A percentile compares a stretch with the other conserved stretches of the same genome.
phyloP scores from a whole-genome alignment of 495 filamentous ascomycete species.

The Tuber melanosporum region DNA sequence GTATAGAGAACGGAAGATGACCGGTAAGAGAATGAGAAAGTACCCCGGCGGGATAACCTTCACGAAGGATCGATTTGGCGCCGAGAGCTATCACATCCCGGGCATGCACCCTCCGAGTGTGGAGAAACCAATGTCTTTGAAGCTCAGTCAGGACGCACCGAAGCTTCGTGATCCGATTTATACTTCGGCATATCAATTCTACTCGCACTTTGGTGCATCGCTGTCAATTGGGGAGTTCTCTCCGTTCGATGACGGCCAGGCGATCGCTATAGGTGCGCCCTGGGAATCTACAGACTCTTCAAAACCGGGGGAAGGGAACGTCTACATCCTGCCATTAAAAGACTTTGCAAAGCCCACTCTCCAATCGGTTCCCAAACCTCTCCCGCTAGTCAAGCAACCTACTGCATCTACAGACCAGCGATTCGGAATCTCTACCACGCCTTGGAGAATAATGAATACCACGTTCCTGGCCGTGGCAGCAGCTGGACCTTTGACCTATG shows the following conservation, averaged over 20 bases:
- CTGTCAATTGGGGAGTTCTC: constrained; percentile 24
- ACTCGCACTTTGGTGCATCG: constrained; percentile 33
- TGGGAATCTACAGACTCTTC: constrained; percentile 33
- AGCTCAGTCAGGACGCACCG: neutral
- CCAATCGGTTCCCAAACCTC: neutral
- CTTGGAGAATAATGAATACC: constrained; percentile 12
- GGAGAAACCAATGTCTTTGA: neutral
- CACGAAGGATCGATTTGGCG: constrained; percentile 27
- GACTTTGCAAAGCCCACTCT: constrained; percentile 2
- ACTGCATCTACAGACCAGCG: constrained; percentile 24
- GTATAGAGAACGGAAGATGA: neutral
- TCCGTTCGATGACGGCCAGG: constrained; percentile 7
- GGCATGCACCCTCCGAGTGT: neutral
- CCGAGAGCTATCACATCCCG: constrained; percentile 33
- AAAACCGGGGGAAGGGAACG: constrained; percentile 31
- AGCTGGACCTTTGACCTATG: constrained; percentile 37
- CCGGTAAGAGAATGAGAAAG: neutral
- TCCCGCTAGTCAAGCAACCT: neutral
- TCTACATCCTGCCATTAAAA: constrained; percentile 36
- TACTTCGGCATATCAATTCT: constrained; percentile 34
- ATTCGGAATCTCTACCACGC: constrained; percentile 27
- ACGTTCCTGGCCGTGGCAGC: constrained; percentile 34
- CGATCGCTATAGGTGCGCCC: constrained; percentile 34
- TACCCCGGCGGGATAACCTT: constrained; percentile 20
- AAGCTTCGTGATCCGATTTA: constrained; percentile 25